Evolutionary conservation across 257 asterid genomes (phyloP).

Genomic region (Verbena officinalis): DNA sequence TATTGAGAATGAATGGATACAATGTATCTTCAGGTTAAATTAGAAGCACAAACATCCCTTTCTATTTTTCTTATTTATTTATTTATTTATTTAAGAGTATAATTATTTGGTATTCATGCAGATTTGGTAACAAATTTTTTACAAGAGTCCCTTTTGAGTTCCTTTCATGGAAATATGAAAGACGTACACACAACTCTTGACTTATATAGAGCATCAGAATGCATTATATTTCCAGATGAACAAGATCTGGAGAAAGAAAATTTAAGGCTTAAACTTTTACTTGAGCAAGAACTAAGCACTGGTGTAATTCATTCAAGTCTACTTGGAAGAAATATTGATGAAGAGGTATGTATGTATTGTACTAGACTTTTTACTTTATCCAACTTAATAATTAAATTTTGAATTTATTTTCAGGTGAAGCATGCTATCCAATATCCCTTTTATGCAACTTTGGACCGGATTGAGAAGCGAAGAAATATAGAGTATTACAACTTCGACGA

Average conservation of each 20-base stretch:
- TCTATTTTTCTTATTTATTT: conserved; percentile 1
- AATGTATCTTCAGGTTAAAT: conserved; percentile 66
- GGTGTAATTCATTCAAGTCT: conserved; percentile 36
- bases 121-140: conserved; percentile 50
- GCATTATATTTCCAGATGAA: conserved; percentile 56
- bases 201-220: conserved; percentile 67
- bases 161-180: conserved; percentile 43
- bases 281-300: conserved; percentile 47
- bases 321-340: conserved; percentile 41
- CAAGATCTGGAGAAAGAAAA: conserved; percentile 49
- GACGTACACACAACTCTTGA: conserved; percentile 59
- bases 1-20: conserved; percentile 74
- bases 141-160: conserved; percentile 44
- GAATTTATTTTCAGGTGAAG: conserved; percentile 53
- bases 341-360: conserved; percentile 49
- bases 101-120: conserved; percentile 37
- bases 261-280: conserved; percentile 46
- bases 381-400: conserved; percentile 2
- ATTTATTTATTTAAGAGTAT: neutral
- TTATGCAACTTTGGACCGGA: conserved; percentile 61
- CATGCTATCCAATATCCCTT: conserved; percentile 62
- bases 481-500: conserved; percentile 58
- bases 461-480: conserved; percentile 58
- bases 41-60: neutral
- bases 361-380: neutral